Evolutionary conservation across 140 eudicot genomes (phyloP), one percentile per base, ranked within the genome.

Genomic region (Ambrosia hybrid): DNA sequence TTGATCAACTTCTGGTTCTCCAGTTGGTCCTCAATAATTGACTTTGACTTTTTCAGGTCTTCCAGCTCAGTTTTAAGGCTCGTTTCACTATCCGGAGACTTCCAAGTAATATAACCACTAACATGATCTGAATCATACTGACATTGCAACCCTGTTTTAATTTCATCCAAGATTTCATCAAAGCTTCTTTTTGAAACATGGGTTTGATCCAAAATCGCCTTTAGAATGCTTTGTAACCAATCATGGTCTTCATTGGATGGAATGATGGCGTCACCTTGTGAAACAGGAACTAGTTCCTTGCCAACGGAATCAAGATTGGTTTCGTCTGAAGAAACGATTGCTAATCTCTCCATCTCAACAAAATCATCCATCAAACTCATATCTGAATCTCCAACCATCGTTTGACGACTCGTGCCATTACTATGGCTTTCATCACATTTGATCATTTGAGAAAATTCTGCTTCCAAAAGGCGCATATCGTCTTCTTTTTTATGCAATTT

Each of bases 291-390:
- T 58, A 91, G 67, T 73, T 86, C 94, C 57, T 86, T 88, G 17
- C 89, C 87, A 1, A 72, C 60, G 0, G 82, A 65, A 68, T 79
- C 85, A 41, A 73, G 72, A 60, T 78, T 76, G 21, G 33, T 60
- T 71, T 84, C 51, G 55, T 74, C 81, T 5, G 53, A 73, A 34
- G 73, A 68, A 71, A 93, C 97, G 38, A 94, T 85, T 36, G 99
- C 97, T 65, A 94, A 41, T 70, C 80, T 90, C 73, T 94, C 99
- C 96, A 87, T 90, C 76, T 93, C 96, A 34, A 80, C 90, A 80
- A 89, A 87, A 83, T 92, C 92, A 61, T 89, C 95, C 95, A 87
- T 87, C 41, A 89, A 76, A 66, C 95, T 85, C 85, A 85, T 83
- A 14, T 83, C 92, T 10, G 87, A 75, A 68, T 76, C 89, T 56